A percentile compares a stretch with the other conserved stretches of the same genome.
These are phyloP conservation scores for Fusarium nodosum DNA, from an alignment of 2,329 filamentous ascomycete species.

Conservation along the genomic window DNA sequence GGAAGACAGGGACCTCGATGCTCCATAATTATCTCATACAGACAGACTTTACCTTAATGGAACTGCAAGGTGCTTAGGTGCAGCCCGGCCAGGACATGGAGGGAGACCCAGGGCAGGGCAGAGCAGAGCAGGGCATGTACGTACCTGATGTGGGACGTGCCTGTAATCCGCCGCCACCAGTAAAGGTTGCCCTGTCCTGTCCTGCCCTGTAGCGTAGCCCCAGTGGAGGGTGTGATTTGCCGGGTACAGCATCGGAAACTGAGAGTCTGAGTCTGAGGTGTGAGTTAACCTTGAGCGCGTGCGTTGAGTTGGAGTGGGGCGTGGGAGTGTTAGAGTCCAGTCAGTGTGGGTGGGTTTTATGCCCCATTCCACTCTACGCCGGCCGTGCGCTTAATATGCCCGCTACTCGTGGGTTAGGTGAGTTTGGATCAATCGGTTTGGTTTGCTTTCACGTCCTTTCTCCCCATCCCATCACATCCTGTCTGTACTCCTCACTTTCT, in stretches of 20 bases:
- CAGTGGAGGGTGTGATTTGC: conserved; percentile 35
- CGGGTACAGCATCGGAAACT: conserved; percentile 40
- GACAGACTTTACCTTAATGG: conserved; percentile 18
- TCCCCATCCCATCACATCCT: conserved; percentile 50
- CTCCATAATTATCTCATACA: conserved; percentile 48
- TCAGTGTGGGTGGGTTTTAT: conserved; percentile 45
- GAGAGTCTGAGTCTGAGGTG: conserved; percentile 34
- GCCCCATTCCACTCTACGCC: conserved; percentile 35
- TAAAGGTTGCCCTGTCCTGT: conserved; percentile 6
- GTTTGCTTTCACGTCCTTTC: conserved; percentile 55
- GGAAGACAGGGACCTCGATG: conserved; percentile 33
- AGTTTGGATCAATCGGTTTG: conserved; percentile 56
- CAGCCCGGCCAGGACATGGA: not conserved
- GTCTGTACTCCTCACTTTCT: conserved; percentile 55
- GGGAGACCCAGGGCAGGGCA: not conserved
- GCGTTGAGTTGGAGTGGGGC: conserved; percentile 28
- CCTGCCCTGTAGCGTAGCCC: conserved; percentile 5
- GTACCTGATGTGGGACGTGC: conserved; percentile 36
- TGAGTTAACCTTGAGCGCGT: conserved; percentile 30
- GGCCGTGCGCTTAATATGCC: conserved; percentile 33
- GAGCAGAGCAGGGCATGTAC: conserved; percentile 14
- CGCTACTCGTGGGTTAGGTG: conserved; percentile 58
- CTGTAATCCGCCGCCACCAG: conserved; percentile 32
- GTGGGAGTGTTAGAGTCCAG: conserved; percentile 1
- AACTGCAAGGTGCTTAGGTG: conserved; percentile 2